These are phyloP conservation scores for Thalia dealbata DNA, from an alignment of 176 grass and related monocot genomes.

Conservation along the genomic window DNA sequence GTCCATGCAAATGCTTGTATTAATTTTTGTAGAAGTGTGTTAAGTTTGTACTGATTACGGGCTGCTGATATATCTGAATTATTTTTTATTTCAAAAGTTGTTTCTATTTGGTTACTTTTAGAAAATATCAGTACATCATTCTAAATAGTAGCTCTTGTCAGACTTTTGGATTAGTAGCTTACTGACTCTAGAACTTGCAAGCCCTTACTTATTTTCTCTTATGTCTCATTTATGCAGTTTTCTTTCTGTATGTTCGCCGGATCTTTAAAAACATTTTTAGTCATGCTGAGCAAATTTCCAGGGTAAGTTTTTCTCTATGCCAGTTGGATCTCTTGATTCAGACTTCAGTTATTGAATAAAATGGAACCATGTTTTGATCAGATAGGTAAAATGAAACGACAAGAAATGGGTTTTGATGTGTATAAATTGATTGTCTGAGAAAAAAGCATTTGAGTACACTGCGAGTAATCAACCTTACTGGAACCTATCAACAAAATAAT, in stretches of 20 bases:
- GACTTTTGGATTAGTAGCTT: background rate
- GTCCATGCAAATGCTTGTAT: too few relatives aligned
- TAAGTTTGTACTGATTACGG: background rate
- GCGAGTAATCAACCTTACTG: background rate
- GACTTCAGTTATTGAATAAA: background rate
- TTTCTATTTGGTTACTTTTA: too few relatives aligned
- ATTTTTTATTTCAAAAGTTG: too few relatives aligned
- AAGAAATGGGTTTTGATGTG: background rate
- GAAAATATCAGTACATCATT: too few relatives aligned
- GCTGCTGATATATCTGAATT: background rate
- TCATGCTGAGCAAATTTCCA: conserved; percentile 89
- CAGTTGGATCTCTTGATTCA: background rate
- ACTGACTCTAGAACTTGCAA: background rate
- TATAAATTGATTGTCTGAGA: background rate
- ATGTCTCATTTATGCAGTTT: conserved; percentile 47
- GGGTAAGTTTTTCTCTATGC: conserved; percentile 40
- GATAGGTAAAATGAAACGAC: background rate
- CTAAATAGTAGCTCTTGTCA: too few relatives aligned
- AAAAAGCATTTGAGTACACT: background rate
- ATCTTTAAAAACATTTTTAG: conserved; percentile 99
- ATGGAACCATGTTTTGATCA: background rate
- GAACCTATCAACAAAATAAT: background rate
- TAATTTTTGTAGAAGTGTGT: background rate
- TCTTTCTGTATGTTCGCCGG: conserved; percentile 67
- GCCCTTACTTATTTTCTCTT: background rate